These are phyloP conservation scores for Xylogone sp. DNA, from an alignment of 2,329 filamentous ascomycete genomes.

Conservation along the genomic window DNA sequence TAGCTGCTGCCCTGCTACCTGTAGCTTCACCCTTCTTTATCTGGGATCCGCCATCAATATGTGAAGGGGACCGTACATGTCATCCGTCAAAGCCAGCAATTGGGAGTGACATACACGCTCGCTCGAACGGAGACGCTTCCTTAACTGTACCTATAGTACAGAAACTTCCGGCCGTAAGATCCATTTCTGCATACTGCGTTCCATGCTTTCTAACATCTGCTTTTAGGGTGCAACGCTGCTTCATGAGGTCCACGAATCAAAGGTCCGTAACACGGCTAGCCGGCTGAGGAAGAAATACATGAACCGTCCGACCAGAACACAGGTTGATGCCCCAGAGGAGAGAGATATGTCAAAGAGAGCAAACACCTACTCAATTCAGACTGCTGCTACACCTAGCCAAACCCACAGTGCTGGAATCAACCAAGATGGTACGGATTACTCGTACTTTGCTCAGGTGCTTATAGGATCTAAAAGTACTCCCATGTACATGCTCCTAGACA, in stretches of 20 bases:
- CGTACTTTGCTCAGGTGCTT: conserved; percentile 57
- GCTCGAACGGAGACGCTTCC: background rate
- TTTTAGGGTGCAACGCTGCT: conserved; percentile 5
- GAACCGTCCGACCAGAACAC: conserved; percentile 4
- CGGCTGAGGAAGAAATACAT: conserved; percentile 22
- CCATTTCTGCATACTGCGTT: background rate
- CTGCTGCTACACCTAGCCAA: conserved; percentile 34
- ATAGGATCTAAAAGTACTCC: conserved; percentile 52
- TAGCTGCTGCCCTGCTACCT: conserved; percentile 12
- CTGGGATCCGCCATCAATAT: conserved; percentile 21
- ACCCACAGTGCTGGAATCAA: conserved; percentile 51
- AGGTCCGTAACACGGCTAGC: conserved; percentile 14
- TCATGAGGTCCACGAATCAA: conserved; percentile 11
- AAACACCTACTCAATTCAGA: conserved; percentile 18
- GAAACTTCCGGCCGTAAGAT: conserved; percentile 14
- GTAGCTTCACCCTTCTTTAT: conserved; percentile 20
- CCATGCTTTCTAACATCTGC: conserved; percentile 1
- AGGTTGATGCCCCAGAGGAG: background rate
- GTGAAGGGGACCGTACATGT: conserved; percentile 12
- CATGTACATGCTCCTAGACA: conserved; percentile 62
- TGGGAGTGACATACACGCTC: conserved; percentile 1
- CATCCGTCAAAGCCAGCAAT: conserved; percentile 7
- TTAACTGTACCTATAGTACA: conserved; percentile 13
- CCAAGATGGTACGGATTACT: conserved; percentile 63
- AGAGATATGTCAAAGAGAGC: conserved; percentile 15